phyloP scores from a whole-genome alignment of 148 eudicot species.

The Chenopodium album region DNA sequence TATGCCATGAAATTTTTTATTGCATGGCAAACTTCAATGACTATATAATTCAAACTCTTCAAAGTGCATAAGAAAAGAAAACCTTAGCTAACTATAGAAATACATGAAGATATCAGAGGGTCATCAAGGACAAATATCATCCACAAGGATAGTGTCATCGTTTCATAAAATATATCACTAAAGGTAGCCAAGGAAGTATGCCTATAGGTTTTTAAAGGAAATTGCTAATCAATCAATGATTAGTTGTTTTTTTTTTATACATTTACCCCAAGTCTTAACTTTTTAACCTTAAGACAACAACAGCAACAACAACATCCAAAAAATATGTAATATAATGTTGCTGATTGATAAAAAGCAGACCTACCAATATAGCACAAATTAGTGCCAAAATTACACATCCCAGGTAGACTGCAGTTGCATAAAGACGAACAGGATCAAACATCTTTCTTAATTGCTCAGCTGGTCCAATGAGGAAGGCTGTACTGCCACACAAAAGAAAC shows the following conservation, averaged over 20 bases:
- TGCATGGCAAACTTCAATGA: neutral
- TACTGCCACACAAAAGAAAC: slow-evolving; percentile 59
- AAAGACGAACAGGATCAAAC: slow-evolving; percentile 85
- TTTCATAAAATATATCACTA: neutral
- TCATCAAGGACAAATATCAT: neutral
- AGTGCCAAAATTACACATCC: slow-evolving; percentile 80
- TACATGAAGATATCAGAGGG: neutral
- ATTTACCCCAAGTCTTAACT: neutral
- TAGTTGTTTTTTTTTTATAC: neutral
- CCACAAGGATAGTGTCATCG: neutral
- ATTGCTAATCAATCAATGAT: neutral
- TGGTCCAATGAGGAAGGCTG: slow-evolving; percentile 89
- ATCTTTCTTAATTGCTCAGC: slow-evolving; percentile 76
- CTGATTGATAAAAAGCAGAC: slow-evolving; percentile 16
- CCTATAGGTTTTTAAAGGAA: neutral
- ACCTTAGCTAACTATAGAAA: neutral
- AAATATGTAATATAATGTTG: neutral
- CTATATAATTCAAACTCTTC: too few species aligned
- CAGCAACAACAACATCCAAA: too few species aligned
- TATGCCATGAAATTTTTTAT: neutral
- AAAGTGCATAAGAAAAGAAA: neutral
- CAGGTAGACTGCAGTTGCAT: slow-evolving; percentile 73
- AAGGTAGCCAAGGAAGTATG: neutral
- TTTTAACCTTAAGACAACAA: neutral
- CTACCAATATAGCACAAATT: slow-evolving; percentile 74